Evolutionary conservation across 495 filamentous ascomycete species (phyloP).

Genomic region (Lichina pygmaea): DNA sequence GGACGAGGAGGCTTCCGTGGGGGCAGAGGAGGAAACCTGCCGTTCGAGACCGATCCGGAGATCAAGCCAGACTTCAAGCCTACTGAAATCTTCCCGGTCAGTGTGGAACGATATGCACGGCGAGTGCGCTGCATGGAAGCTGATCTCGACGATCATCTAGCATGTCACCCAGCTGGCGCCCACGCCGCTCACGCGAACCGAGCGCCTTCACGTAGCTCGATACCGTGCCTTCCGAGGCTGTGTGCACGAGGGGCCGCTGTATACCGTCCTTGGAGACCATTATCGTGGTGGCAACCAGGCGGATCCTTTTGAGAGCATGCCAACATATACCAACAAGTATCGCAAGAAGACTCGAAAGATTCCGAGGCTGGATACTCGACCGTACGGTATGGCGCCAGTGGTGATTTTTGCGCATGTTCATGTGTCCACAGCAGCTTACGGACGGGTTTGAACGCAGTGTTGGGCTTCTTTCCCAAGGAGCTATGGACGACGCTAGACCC

Average conservation of each 20-base stretch:
- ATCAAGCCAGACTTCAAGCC: constrained; percentile 11
- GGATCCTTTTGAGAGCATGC: constrained; percentile 34
- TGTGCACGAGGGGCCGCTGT: constrained; percentile 28
- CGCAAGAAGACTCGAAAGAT: constrained; percentile 23
- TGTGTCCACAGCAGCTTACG: too few species aligned
- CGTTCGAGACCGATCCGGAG: constrained; percentile 12
- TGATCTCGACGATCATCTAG: neutral
- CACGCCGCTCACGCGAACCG: constrained; percentile 8
- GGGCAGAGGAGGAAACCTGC: constrained; percentile 11
- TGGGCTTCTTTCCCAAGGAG: constrained; percentile 30
- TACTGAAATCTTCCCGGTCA: constrained; percentile 13
- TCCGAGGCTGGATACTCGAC: constrained; percentile 20
- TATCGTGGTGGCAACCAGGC: constrained; percentile 16
- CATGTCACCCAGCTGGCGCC: constrained; percentile 6
- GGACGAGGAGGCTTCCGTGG: constrained; percentile 7
- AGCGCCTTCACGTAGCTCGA: constrained; percentile 14
- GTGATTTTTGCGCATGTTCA: neutral
- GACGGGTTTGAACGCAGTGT: constrained; percentile 10
- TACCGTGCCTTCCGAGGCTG: constrained; percentile 22
- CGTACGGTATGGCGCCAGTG: constrained; percentile 17
- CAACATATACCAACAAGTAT: constrained; percentile 27
- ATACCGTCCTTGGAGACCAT: constrained; percentile 24
- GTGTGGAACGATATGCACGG: neutral
- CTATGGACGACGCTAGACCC: constrained; percentile 24
- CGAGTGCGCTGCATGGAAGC: neutral